Percentiles rank a stretch among this genome's conserved stretches.
These are phyloP conservation scores for Crithidia acanthocephali DNA, from an alignment of 208 protist genomes.

Conservation along the genomic window DNA sequence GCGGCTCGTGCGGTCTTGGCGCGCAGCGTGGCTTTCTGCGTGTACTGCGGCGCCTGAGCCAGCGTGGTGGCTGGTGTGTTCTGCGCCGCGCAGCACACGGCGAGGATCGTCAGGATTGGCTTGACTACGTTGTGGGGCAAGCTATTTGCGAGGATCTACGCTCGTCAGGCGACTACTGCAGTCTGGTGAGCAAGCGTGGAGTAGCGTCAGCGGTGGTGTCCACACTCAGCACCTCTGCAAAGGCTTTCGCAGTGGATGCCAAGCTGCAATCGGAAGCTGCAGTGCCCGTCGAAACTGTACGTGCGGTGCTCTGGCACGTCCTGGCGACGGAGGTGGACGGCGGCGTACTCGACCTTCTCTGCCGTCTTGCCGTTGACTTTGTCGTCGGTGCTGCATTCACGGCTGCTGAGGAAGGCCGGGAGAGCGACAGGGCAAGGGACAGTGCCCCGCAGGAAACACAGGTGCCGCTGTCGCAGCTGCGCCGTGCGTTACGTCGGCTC, in stretches of 20 bases:
- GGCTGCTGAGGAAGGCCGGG: background rate
- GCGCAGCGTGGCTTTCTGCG: slow-evolving; percentile 23
- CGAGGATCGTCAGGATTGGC: slow-evolving; percentile 33
- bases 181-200: background rate
- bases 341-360: slow-evolving; percentile 31
- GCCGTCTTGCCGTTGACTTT: slow-evolving; percentile 36
- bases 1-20: no score
- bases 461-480: background rate
- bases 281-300: slow-evolving; percentile 10
- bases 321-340: slow-evolving; percentile 62
- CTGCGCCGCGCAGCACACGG: background rate
- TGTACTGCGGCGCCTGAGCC: slow-evolving; percentile 20
- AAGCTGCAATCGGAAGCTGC: background rate
- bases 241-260: background rate
- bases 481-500: background rate
- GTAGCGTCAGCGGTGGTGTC: background rate
- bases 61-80: slow-evolving; percentile 24
- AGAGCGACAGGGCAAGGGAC: background rate
- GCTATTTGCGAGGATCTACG: slow-evolving; percentile 15
- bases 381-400: background rate
- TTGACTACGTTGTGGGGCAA: slow-evolving; percentile 26
- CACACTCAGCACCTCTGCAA: background rate
- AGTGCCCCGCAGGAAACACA: background rate
- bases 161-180: slow-evolving; percentile 12
- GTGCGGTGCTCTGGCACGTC: slow-evolving; percentile 52